Evolutionary conservation across 139 green algal species (phyloP).

Genomic region (Chlorella sp.): DNA sequence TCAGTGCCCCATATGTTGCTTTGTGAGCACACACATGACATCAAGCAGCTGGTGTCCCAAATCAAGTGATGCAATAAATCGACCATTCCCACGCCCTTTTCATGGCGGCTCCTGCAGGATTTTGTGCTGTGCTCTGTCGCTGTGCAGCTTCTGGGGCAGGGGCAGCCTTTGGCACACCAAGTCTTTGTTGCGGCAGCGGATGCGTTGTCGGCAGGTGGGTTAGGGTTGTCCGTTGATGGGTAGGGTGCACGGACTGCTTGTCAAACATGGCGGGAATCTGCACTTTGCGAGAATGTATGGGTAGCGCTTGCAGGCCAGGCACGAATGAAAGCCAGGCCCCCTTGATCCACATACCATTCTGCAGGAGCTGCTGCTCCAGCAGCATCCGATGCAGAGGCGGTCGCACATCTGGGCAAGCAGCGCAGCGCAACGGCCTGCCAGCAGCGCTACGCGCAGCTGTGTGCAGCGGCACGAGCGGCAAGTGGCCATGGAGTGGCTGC

Average conservation of each 20-base stretch:
- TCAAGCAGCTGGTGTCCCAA: too few species aligned
- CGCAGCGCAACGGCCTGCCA: not conserved
- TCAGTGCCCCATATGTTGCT: too few species aligned
- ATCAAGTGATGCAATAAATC: too few species aligned
- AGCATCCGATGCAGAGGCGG: not conserved
- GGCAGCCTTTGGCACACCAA: not conserved
- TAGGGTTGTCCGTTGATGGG: not conserved
- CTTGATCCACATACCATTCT: not conserved
- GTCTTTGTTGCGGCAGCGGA: conserved; percentile 43
- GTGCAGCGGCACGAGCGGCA: not conserved
- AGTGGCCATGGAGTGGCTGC: not conserved
- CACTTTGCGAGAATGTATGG: too few species aligned
- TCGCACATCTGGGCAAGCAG: not conserved
- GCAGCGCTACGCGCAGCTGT: conserved; percentile 4
- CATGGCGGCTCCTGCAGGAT: conserved; percentile 5
- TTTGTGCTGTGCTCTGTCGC: conserved; percentile 38
- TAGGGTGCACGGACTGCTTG: too few species aligned
- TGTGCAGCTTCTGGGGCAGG: not conserved
- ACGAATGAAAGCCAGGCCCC: not conserved
- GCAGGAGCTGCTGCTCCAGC: not conserved
- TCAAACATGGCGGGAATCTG: too few species aligned
- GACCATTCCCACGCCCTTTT: too few species aligned
- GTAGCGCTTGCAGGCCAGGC: too few species aligned
- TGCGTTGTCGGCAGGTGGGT: conserved; percentile 44
- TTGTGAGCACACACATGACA: too few species aligned